These are phyloP conservation scores for Claviceps arundinis DNA, from an alignment of 2,329 filamentous ascomycete species.

Conservation along the genomic window DNA sequence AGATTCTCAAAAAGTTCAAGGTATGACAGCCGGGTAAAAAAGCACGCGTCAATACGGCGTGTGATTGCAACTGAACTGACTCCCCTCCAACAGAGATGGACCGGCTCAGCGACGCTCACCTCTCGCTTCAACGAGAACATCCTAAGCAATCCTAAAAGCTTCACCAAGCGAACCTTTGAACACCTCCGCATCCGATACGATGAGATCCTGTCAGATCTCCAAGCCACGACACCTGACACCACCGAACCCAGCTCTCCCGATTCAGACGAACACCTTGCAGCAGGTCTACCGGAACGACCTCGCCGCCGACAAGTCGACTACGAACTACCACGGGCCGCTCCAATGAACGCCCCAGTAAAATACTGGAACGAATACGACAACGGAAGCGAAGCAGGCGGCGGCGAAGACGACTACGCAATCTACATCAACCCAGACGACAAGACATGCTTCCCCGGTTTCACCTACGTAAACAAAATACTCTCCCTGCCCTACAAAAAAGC, in stretches of 20 bases:
- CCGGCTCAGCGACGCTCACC: constrained; percentile 52
- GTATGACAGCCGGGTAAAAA: constrained; percentile 17
- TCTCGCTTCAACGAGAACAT: constrained; percentile 54
- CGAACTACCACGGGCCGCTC: constrained; percentile 18
- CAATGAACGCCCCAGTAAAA: constrained; percentile 19
- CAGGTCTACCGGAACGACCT: background rate
- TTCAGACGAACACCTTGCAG: constrained; percentile 13
- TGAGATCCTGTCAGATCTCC: constrained; percentile 34
- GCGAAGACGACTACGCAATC: constrained; percentile 53
- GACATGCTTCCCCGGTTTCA: constrained; percentile 47
- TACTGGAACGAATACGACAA: constrained; percentile 88
- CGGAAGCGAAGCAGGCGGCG: constrained; percentile 53
- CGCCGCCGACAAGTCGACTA: constrained; percentile 14
- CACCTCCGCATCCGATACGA: constrained; percentile 37
- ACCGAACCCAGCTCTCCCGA: constrained; percentile 27
- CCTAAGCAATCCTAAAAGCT: constrained; percentile 53
- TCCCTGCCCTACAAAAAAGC: constrained; percentile 36
- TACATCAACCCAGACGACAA: constrained; percentile 59
- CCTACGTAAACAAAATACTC: constrained; percentile 41
- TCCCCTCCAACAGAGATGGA: constrained; percentile 54
- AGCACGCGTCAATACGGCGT: background rate
- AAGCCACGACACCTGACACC: constrained; percentile 27
- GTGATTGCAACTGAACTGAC: background rate
- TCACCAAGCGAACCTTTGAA: constrained; percentile 53
- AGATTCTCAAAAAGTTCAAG: constrained; percentile 75